Evolutionary conservation across 2,329 filamentous ascomycete species (phyloP).

Genomic region (Aspergillus sp.): DNA sequence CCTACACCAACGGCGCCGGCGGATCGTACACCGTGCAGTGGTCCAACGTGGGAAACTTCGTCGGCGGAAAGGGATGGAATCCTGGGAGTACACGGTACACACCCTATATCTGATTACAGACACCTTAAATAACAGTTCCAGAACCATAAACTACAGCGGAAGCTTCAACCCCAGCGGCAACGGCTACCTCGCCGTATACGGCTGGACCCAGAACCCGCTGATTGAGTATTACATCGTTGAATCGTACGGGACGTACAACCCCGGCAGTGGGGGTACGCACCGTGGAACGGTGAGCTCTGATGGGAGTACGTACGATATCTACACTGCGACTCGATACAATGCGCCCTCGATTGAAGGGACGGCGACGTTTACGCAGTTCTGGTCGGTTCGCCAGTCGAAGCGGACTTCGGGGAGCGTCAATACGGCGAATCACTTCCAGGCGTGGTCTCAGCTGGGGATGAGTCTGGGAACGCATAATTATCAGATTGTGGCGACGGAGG

Average conservation of each 20-base stretch:
- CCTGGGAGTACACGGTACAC: slow-evolving; percentile 52
- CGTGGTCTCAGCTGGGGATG: slow-evolving; percentile 35
- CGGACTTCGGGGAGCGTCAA: slow-evolving; percentile 39
- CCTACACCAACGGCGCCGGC: slow-evolving; percentile 47
- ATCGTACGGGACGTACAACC: slow-evolving; percentile 35
- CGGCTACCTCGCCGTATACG: slow-evolving; percentile 40
- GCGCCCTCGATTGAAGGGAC: slow-evolving; percentile 43
- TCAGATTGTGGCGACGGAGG: slow-evolving; percentile 46
- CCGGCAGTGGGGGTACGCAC: slow-evolving; percentile 26
- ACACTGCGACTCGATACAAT: slow-evolving; percentile 36
- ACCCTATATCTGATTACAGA: too few species aligned
- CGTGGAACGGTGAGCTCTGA: slow-evolving; percentile 40
- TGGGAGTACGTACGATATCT: slow-evolving; percentile 42
- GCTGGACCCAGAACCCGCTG: slow-evolving; percentile 41
- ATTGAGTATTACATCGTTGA: slow-evolving; percentile 44
- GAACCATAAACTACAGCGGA: slow-evolving; percentile 30
- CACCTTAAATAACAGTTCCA: neutral
- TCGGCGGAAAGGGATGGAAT: slow-evolving; percentile 61
- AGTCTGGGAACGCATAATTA: slow-evolving; percentile 37
- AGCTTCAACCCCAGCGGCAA: slow-evolving; percentile 32
- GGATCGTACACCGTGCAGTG: slow-evolving; percentile 51
- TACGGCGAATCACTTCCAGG: slow-evolving; percentile 38
- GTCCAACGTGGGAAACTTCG: slow-evolving; percentile 51
- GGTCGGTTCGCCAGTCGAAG: slow-evolving; percentile 39
- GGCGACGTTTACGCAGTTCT: slow-evolving; percentile 46